These are phyloP conservation scores for Grosmannia huntii DNA, from an alignment of 2,329 filamentous ascomycete species.

Conservation along the genomic window DNA sequence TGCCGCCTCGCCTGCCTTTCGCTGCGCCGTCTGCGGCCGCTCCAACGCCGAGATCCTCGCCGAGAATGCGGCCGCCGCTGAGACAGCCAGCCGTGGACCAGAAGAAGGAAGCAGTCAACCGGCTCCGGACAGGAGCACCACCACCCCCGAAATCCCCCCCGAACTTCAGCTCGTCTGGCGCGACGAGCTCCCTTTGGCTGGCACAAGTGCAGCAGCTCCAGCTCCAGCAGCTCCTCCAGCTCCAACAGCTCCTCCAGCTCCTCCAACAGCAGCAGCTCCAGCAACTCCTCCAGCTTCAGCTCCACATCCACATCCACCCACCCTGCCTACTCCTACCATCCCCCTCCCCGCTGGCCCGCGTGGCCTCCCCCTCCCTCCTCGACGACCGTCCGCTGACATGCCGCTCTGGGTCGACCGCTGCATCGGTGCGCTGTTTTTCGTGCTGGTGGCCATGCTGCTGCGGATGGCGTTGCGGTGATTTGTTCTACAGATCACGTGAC, in stretches of 20 bases:
- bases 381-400: not conserved
- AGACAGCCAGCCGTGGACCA: constrained; percentile 20
- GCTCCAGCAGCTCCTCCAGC: not conserved
- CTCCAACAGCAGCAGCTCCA: not conserved
- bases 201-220: not conserved
- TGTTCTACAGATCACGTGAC: no score
- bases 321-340: not conserved
- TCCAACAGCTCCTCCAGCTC: not conserved
- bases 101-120: no score
- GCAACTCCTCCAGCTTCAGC: not conserved
- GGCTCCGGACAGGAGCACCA: no score
- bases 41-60: constrained; percentile 61
- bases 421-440: constrained; percentile 59
- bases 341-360: not conserved
- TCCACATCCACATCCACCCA: not conserved
- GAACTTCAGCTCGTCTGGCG: constrained; percentile 57
- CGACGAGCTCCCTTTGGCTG: constrained; percentile 44
- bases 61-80: constrained; percentile 53
- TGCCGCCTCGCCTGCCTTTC: constrained; percentile 49
- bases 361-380: not conserved
- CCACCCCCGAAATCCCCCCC: constrained; percentile 24
- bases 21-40: constrained; percentile 57
- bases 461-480: constrained; percentile 21
- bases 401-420: constrained; percentile 69
- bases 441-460: constrained; percentile 57